A percentile compares a stretch with the other conserved stretches of the same genome.
phyloP scores from a whole-genome alignment of 2,329 filamentous ascomycete genomes.

The Verticillium isaacii region DNA sequence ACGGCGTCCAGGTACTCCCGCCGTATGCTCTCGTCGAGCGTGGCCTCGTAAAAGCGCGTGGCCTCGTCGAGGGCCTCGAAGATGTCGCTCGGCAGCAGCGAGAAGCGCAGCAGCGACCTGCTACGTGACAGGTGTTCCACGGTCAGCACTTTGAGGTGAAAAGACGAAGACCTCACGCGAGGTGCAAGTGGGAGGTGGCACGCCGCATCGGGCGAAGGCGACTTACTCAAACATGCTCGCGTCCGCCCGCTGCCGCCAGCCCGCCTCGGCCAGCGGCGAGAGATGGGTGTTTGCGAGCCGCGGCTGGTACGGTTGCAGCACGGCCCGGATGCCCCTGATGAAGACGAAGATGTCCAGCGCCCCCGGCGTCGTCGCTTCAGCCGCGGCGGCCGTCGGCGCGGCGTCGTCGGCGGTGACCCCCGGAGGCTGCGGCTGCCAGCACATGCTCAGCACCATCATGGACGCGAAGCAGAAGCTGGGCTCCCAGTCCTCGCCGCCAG shows the following conservation, averaged over 20 bases:
- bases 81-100: background rate
- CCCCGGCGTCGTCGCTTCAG: background rate
- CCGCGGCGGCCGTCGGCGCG: too few species aligned
- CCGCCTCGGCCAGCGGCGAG: background rate
- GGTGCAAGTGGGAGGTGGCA: too few species aligned
- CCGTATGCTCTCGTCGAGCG: slow-evolving; percentile 3
- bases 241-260: background rate
- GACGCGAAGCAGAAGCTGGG: slow-evolving; percentile 38
- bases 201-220: background rate
- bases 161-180: background rate
- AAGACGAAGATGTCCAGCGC: slow-evolving; percentile 7
- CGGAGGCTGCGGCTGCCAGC: background rate
- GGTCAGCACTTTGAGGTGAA: background rate
- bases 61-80: slow-evolving; percentile 3
- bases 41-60: background rate
- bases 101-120: background rate
- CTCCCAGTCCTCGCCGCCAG: slow-evolving; percentile 12
- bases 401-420: background rate
- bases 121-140: background rate
- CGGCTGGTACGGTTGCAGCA: slow-evolving; percentile 1
- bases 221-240: background rate
- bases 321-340: slow-evolving; percentile 2
- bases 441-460: slow-evolving; percentile 24
- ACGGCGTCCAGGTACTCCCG: slow-evolving; percentile 16
- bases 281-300: background rate